Evolutionary conservation across 176 grass and related monocot species (phyloP), one percentile per base, ranked within the genome.

Genomic region (Zizania latifolia): DNA sequence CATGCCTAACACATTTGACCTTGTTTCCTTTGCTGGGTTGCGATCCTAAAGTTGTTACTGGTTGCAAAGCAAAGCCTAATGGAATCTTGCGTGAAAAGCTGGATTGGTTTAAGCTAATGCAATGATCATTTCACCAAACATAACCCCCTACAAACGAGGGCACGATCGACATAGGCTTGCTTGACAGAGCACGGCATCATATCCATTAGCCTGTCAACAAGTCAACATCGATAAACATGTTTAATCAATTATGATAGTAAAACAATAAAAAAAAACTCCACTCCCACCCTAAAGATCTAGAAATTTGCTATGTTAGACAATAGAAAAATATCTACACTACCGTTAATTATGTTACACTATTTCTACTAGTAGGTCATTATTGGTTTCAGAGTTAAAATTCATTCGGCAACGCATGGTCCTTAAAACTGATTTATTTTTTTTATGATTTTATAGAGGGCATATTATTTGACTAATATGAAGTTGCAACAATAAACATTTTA

Each of bases 1-100:
- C 75, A 83, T 83, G 86, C 86, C 86, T 83, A 88, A 88, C 86
- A 79, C 62, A 68, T 62, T 88, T 88, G 80, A 83, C 86, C 68
- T 79, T 74, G 22, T 22, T 53, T 53, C 5, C 51, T 62, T 43
- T 4, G 5, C 33, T 83, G 34, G 21, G 44, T 65, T 56, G 53
- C n/a, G n/a, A n/a, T n/a, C n/a, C 68, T 83, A 79, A 88, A 88
- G 68, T 68, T 69, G 43, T 61, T 62, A 79, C 80, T 17, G 53
- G 75, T 74, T 62, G 68, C 22, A 68, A 78, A 74, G 61, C 8
- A 60, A 78, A 68, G 74, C 26, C 43, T n/a, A 4, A 51, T 40
- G 74, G 68, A 83, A 73, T 68, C 59, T 73, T 61, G 14, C 61
- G 44, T 53, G 6, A 67, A 66, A 79, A 83, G 75, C 3, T 79